Base-by-base conservation (phyloP, 2,329 filamentous ascomycete species). In the Exserohilum turcica region DNA sequence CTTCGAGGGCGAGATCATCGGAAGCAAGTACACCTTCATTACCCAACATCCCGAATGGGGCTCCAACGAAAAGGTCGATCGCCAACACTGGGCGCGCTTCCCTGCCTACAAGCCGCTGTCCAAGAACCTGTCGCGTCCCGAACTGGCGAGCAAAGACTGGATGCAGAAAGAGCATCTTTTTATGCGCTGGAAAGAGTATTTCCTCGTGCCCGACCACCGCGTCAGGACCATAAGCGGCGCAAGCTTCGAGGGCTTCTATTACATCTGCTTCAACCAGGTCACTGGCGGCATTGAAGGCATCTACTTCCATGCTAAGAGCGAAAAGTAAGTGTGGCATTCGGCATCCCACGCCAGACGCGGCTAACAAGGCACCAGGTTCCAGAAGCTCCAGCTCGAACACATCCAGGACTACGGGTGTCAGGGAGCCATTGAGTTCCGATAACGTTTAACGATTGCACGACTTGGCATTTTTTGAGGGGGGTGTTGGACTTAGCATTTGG, bases 111-210 rank as follows among this genome's bases (percentile, higher is more conserved):
- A 88, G 48, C 91, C 90, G 1, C 86, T 93, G 53, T 85, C 80
- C 43, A 86, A 79, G 80, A 86, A 82, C 51, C 83, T 83, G 6
- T 85, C 82, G 64, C 78, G 79, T 45, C 76, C 81, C 21, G 82
- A 83, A 62, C 85, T 83, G 65, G 84, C 79, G 58, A 83, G 79
- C 78, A 86, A 79, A 61, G 88, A 95, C 64, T 85, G 88, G 63
- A 84, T 86, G 42, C 89, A 95, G 70, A 83, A 86, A 59, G 92
- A 97, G 64, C 87, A 95, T 72, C 87, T 99, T 28, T 99, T 97
- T 70, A 99, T 99, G 94, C 86, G 94, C 56, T 99, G 94, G 94
- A 99, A 99, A 76, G 94, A 99, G 71, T 92, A 96, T 67, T 99
- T 99, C 68, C 80, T 99, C 0, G 94, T 99, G 0, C 94, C 94